phyloP scores from a whole-genome alignment of 163 green algal species.

The Volvox carteri region DNA sequence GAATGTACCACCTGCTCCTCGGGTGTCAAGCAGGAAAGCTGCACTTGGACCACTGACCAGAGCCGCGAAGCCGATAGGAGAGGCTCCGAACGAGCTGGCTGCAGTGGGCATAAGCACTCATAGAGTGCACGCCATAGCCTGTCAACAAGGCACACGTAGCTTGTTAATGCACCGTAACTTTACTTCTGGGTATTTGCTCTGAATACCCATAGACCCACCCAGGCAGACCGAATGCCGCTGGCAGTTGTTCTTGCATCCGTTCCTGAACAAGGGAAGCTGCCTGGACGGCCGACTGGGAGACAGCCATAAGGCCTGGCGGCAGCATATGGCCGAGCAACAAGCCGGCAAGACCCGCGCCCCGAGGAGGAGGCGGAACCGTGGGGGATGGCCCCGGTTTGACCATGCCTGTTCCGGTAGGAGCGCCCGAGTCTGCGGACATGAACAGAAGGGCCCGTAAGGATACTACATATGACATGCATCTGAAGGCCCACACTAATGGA shows the following conservation, averaged over 20 bases:
- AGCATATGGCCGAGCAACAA: constrained; percentile 41
- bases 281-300: constrained; percentile 7
- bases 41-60: constrained; percentile 45
- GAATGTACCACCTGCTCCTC: constrained; percentile 44
- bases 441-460: too few relatives aligned
- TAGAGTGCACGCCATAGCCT: constrained; percentile 28
- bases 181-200: too few relatives aligned
- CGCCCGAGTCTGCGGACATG: background rate
- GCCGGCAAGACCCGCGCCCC: constrained; percentile 25
- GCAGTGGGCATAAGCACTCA: background rate
- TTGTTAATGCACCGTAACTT: too few relatives aligned
- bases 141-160: background rate
- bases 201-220: constrained; percentile 13
- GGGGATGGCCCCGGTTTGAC: background rate
- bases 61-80: constrained; percentile 19
- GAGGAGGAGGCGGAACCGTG: background rate
- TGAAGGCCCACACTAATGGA: too few relatives aligned
- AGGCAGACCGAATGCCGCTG: constrained; percentile 24
- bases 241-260: constrained; percentile 36
- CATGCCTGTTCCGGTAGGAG: background rate
- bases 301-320: constrained; percentile 6
- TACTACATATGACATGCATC: too few relatives aligned
- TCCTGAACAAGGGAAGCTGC: constrained; percentile 42
- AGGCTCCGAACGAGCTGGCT: background rate
- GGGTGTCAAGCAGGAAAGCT: constrained; percentile 23